These are phyloP conservation scores for Diaporthe citri DNA, from an alignment of 2,329 filamentous ascomycete species.

Conservation along the genomic window DNA sequence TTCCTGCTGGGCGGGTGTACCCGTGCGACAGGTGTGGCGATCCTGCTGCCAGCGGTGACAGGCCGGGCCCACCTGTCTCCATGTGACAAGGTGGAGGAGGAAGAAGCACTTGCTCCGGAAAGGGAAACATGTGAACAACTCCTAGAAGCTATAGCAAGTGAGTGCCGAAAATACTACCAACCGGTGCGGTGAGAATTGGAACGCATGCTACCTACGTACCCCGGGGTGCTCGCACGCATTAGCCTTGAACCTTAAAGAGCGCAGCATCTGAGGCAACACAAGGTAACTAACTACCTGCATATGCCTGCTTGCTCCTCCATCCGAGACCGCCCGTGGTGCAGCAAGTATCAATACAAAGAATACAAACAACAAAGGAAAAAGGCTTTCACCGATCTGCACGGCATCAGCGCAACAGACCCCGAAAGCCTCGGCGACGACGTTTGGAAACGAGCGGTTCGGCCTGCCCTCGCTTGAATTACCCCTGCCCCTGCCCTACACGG, in stretches of 20 bases:
- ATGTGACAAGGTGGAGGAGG: conserved; percentile 3
- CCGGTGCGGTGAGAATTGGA: conserved; percentile 9
- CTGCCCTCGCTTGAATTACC: neutral
- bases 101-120: neutral
- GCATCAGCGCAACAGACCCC: neutral
- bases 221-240: neutral
- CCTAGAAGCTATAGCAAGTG: neutral
- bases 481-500: neutral
- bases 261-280: neutral
- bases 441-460: neutral
- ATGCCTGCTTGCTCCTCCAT: neutral
- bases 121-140: neutral
- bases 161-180: neutral
- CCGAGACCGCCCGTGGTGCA: neutral
- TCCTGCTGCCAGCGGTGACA: neutral
- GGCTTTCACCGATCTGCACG: neutral
- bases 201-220: neutral
- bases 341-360: neutral
- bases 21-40: conserved; percentile 13
- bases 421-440: neutral
- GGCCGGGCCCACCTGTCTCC: conserved; percentile 1
- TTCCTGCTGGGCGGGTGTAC: conserved; percentile 13
- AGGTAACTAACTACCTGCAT: neutral
- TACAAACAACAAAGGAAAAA: neutral
- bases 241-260: neutral